Evolutionary conservation across 805 yeast species (phyloP), one percentile per base, ranked within the genome.

Genomic region (Pichia scutulata): DNA sequence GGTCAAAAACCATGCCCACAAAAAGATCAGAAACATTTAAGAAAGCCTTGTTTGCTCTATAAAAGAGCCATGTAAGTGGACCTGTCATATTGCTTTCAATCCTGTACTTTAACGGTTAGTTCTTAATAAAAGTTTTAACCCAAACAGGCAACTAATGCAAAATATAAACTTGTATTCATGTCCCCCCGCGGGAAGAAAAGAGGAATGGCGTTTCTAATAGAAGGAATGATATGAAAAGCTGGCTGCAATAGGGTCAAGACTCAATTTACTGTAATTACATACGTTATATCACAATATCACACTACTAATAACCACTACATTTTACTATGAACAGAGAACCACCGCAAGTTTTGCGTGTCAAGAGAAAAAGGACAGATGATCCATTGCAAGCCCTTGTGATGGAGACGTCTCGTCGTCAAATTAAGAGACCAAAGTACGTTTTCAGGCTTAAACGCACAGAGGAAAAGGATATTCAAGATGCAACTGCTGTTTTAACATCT

Each of bases 331-430:
- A 16, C 14, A 49, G 53, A 36, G 50, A 53, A 25, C 63, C 62
- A 13, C 95, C 95, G 1, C 77, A 76, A 48, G 73, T 85, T 24
- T 81, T 92, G 41, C 76, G 97, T 52, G 86, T 92, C 63, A 92
- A 93, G 67, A 76, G 98, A 52, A 84, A 85, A 61, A 75, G 97
- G 52, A 82, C 80, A 48, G 93, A 89, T 60, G 97, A 88, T 57
- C 96, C 97, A 2, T 72, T 92, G 23, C 89, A 86, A 57, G 96
- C 97, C 1, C 73, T 90, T 14, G 68, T 78, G 10, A 58, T 78
- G 25, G 80, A 76, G 46, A 72, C 70, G 39, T 33, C 51, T 7
- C 52, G 50, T 23, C 50, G 55, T n/a, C 54, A 48, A n/a, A 44
- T 47, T 23, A 50, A 47, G 24, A 24, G 54, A 26, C 57, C 71